Base-by-base conservation (phyloP, 768 basidiomycete genomes). In the Daedaleopsis nitida region DNA sequence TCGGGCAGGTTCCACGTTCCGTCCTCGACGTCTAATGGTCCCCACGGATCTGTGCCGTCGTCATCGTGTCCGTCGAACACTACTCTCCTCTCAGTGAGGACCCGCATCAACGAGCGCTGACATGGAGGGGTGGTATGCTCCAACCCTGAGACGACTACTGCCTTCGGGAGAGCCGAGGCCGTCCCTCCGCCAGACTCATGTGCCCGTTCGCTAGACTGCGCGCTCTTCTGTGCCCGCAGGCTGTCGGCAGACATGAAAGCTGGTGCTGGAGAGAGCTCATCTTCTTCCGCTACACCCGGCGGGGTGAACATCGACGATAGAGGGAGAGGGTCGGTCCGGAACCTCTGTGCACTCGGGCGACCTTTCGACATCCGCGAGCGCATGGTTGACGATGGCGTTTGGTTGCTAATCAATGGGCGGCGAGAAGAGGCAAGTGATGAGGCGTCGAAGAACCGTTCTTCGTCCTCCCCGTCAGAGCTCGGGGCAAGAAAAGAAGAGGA, bases 141-240 rank as follows among this genome's bases (percentile, higher is more conserved):
- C n/a, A 93, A 78, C 0, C 88, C 88, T 3, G 88, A 83, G 8
- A 91, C 70, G 4, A 92, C 87, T 3, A 92, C 73, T 3, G 83
- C 89, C 52, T 78, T 76, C 1, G 91, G 88, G 0, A 74, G 78
- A 66, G 59, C 55, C 37, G 6, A 63, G 39, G 17, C 65, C 59
- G 51, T 65, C 63, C 27, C 27, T 32, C 39, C 62, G 3, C 48
- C 57, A 9, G 57, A 34, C 7, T 63, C 62, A 48, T 47, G 45
- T 5, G 52, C 35, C 32, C 53, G 54, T 23, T 58, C 56, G 37
- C 50, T 52, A 12, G 21, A 48, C 11, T 52, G 24, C 5, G 34
- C 38, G 50, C 57, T 59, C 52, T 57, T 57, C 47, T 59, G 61
- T 19, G 59, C 58, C 7, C 58, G 57, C 47, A 60, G n/a, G 32